phyloP scores from a whole-genome alignment of 768 basidiomycete species.

The Lyophyllum atratum region DNA sequence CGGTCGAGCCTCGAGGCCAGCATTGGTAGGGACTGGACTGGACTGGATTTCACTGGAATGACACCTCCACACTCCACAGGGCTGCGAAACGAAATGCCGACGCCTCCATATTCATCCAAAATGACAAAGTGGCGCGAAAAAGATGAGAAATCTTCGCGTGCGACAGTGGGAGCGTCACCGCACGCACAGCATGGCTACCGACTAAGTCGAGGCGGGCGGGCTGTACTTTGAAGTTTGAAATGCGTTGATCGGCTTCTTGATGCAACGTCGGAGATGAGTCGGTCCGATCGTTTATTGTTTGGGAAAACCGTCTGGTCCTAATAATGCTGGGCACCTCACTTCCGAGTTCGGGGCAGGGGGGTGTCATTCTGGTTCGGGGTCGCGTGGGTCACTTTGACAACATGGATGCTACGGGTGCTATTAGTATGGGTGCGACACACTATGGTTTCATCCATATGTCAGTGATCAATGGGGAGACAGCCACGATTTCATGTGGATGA shows the following conservation, averaged over 20 bases:
- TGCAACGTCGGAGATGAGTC: background rate
- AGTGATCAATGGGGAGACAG: too few relatives aligned
- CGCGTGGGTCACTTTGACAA: background rate
- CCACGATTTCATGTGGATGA: background rate
- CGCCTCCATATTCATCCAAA: background rate
- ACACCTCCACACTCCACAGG: too few relatives aligned
- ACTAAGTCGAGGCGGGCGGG: background rate
- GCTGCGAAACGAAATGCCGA: background rate
- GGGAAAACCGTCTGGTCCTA: background rate
- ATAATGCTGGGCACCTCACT: too few relatives aligned
- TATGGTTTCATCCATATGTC: too few relatives aligned
- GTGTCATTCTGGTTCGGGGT: background rate
- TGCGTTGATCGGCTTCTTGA: constrained; percentile 1
- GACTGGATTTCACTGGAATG: background rate
- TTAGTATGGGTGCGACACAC: too few relatives aligned
- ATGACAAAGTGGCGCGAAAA: background rate
- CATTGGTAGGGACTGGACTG: background rate
- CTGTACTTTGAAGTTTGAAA: too few relatives aligned
- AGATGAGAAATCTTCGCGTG: background rate
- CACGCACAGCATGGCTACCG: background rate
- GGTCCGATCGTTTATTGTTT: background rate
- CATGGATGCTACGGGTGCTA: too few relatives aligned
- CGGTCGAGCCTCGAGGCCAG: background rate
- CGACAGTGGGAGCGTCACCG: background rate
- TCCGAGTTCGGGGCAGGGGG: too few relatives aligned